Percentiles rank a stretch among this genome's conserved stretches.
phyloP scores from a whole-genome alignment of 31 red algal genomes.

The Asparagopsis taxiformis region DNA sequence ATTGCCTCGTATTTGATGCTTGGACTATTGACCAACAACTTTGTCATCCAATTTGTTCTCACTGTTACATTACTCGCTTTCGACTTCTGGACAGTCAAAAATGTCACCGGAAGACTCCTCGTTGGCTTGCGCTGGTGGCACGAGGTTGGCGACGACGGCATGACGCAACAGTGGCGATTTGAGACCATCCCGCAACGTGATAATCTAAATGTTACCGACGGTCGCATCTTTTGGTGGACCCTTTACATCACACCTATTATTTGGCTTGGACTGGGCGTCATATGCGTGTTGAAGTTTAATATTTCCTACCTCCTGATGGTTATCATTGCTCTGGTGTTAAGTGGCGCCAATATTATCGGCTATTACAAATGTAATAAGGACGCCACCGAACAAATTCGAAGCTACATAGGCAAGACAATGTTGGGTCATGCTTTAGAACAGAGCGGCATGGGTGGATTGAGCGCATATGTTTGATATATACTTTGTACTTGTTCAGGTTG shows the following conservation, averaged over 20 bases:
- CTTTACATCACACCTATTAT: constrained; percentile 84
- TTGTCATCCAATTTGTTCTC: constrained; percentile 97
- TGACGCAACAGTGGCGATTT: constrained; percentile 83
- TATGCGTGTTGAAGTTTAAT: constrained; percentile 95
- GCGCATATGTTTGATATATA: background rate
- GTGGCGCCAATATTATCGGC: constrained; percentile 78
- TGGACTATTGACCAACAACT: constrained; percentile 78
- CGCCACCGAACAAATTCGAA: constrained; percentile 76
- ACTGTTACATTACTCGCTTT: constrained; percentile 95
- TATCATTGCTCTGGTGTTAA: constrained; percentile 81
- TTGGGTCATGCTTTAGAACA: constrained; percentile 70
- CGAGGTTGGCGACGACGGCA: constrained; percentile 88
- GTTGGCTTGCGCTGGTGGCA: constrained; percentile 99
- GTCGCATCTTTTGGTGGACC: constrained; percentile 96
- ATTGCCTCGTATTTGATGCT: constrained; percentile 81
- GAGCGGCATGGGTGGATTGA: constrained; percentile 32
- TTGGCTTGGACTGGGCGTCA: constrained; percentile 85
- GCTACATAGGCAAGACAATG: constrained; percentile 75
- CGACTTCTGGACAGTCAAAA: constrained; percentile 99
- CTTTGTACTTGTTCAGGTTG: background rate
- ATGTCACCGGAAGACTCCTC: constrained; percentile 91
- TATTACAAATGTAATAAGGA: constrained; percentile 95
- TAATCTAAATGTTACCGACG: constrained; percentile 74
- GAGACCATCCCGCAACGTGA: constrained; percentile 71
- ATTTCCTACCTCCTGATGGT: constrained; percentile 91